Percentiles rank a stretch among this genome's conserved stretches.
Conservation (phyloP, 306 rosid species). For the Glycyrrhiza uralensis region DNA sequence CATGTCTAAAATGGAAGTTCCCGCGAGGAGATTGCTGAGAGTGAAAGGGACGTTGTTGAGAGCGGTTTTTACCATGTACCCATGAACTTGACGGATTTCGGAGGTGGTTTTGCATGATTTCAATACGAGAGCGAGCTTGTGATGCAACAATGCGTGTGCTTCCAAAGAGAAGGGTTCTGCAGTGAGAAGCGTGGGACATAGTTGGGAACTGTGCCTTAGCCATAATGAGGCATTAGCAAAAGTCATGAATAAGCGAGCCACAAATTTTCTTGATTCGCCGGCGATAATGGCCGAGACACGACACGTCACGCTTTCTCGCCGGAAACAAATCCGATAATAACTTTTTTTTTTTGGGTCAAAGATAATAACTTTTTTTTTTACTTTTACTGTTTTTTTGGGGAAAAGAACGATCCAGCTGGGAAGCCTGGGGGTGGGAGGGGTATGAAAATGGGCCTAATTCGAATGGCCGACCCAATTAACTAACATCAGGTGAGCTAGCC, state of each 20-base stretch:
- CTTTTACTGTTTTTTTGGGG: too few species aligned
- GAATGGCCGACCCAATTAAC: too few species aligned
- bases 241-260: conserved; percentile 14
- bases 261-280: background rate
- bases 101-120: conserved; percentile 45
- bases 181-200: background rate
- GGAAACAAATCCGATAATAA: background rate
- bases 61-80: conserved; percentile 50
- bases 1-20: conserved; percentile 46
- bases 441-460: too few species aligned
- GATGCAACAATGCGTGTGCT: background rate
- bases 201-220: background rate
- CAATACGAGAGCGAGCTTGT: conserved; percentile 26
- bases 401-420: too few species aligned
- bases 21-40: conserved; percentile 61
- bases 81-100: conserved; percentile 52
- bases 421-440: too few species aligned
- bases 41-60: conserved; percentile 45
- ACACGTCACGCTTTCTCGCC: background rate
- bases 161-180: background rate
- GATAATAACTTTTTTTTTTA: too few species aligned
- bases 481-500: too few species aligned
- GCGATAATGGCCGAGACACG: background rate
- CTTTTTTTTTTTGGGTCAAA: too few species aligned
- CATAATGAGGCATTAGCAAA: background rate